Conservation (phyloP, 2,329 filamentous ascomycete genomes). For the Arachnopeziza araneosa region DNA sequence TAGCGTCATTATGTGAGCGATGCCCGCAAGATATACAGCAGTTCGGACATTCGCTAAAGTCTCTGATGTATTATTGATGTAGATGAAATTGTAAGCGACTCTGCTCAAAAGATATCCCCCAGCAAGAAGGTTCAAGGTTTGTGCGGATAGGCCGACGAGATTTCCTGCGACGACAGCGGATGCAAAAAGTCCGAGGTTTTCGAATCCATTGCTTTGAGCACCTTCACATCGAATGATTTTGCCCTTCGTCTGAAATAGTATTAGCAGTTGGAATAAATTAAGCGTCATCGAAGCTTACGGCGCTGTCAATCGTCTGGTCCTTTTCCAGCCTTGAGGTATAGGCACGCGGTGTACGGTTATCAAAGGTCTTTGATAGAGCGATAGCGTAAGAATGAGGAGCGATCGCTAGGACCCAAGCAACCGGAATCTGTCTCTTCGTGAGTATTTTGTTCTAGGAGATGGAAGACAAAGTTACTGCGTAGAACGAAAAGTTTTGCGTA, state of each 20-base stretch:
- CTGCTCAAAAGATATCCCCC: constrained; percentile 18
- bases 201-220: constrained; percentile 34
- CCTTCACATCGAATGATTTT: constrained; percentile 33
- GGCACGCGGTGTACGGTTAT: constrained; percentile 28
- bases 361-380: constrained; percentile 21
- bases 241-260: constrained; percentile 25
- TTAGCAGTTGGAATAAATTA: constrained; percentile 1
- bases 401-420: constrained; percentile 31
- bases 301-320: constrained; percentile 29
- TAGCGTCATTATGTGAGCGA: constrained; percentile 17
- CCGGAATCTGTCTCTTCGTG: constrained; percentile 16
- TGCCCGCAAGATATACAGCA: constrained; percentile 13
- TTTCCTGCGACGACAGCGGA: constrained; percentile 35
- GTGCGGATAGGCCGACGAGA: constrained; percentile 25
- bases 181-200: constrained; percentile 36
- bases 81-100: constrained; percentile 19
- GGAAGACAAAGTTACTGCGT: neutral
- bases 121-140: constrained; percentile 17
- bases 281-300: constrained; percentile 10
- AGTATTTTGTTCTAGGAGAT: neutral
- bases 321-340: constrained; percentile 23
- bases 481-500: neutral
- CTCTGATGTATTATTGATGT: constrained; percentile 18
- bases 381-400: constrained; percentile 32
- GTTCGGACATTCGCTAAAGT: constrained; percentile 9